A percentile compares a stretch with the other conserved stretches of the same genome.
Evolutionary conservation across 805 yeast species (phyloP).

Genomic region (Kurtzmaniella cleridarum): DNA sequence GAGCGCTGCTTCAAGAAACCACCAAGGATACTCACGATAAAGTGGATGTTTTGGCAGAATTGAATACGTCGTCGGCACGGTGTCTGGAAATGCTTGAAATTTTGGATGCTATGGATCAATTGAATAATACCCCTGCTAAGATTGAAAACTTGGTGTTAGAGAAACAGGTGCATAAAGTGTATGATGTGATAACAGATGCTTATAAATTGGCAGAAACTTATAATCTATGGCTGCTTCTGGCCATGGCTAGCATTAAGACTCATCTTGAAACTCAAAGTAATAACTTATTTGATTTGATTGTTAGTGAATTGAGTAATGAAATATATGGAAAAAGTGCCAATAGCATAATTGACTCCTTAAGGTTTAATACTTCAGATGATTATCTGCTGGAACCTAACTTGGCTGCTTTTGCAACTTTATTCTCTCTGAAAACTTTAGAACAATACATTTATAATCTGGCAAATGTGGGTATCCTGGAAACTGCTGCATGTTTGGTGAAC

Average conservation of each 20-base stretch:
- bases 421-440: slow-evolving; percentile 42
- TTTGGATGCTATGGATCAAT: slow-evolving; percentile 57
- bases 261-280: slow-evolving; percentile 54
- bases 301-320: slow-evolving; percentile 72
- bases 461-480: slow-evolving; percentile 50
- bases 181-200: slow-evolving; percentile 44
- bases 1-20: slow-evolving; percentile 43
- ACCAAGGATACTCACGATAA: slow-evolving; percentile 47
- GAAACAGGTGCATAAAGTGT: slow-evolving; percentile 64
- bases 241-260: slow-evolving; percentile 45
- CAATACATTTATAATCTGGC: slow-evolving; percentile 52
- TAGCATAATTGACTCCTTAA: background rate
- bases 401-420: slow-evolving; percentile 27
- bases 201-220: slow-evolving; percentile 43
- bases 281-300: slow-evolving; percentile 59
- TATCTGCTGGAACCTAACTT: slow-evolving; percentile 21
- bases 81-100: slow-evolving; percentile 68
- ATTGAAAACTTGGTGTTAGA: slow-evolving; percentile 67
- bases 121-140: slow-evolving; percentile 53
- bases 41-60: slow-evolving; percentile 53
- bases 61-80: slow-evolving; percentile 56
- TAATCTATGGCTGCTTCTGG: slow-evolving; percentile 53
- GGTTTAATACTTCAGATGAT: background rate
- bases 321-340: slow-evolving; percentile 46
- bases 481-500: slow-evolving; percentile 34